Conservation (phyloP, 768 basidiomycete species). For the Pholiota conissans region DNA sequence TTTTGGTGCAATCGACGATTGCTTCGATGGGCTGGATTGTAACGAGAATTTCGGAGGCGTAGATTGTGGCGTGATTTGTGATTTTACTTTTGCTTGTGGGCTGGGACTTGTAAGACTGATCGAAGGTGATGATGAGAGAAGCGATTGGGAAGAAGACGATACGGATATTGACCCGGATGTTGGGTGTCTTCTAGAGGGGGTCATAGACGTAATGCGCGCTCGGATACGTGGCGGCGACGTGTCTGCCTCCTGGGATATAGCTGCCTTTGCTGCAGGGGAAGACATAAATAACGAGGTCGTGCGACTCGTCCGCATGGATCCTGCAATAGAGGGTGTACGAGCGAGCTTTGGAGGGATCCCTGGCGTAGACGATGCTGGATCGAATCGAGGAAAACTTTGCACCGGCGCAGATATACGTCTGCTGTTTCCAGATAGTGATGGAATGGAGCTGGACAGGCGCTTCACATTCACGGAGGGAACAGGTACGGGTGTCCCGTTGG, state of each 20-base stretch:
- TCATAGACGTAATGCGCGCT: slow-evolving; percentile 47
- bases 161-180: slow-evolving; percentile 21
- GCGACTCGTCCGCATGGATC: slow-evolving; percentile 24
- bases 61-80: slow-evolving; percentile 26
- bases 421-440: slow-evolving; percentile 32
- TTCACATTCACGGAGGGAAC: slow-evolving; percentile 28
- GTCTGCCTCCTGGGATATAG: slow-evolving; percentile 14
- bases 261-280: slow-evolving; percentile 20
- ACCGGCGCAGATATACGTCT: slow-evolving; percentile 41
- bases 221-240: slow-evolving; percentile 31
- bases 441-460: slow-evolving; percentile 36
- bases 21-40: slow-evolving; percentile 21
- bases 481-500: slow-evolving; percentile 52
- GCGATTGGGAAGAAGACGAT: slow-evolving; percentile 24
- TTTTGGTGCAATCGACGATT: slow-evolving; percentile 17
- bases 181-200: slow-evolving; percentile 26
- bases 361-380: slow-evolving; percentile 23
- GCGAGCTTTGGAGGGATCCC: slow-evolving; percentile 21
- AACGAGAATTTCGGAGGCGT: slow-evolving; percentile 32
- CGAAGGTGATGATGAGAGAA: slow-evolving; percentile 28
- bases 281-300: slow-evolving; percentile 25
- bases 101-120: slow-evolving; percentile 41
- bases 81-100: slow-evolving; percentile 33
- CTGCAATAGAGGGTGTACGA: slow-evolving; percentile 21
- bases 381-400: slow-evolving; percentile 28